These are phyloP conservation scores for Venturia asperata DNA, from an alignment of 2,329 filamentous ascomycete genomes.

Conservation along the genomic window DNA sequence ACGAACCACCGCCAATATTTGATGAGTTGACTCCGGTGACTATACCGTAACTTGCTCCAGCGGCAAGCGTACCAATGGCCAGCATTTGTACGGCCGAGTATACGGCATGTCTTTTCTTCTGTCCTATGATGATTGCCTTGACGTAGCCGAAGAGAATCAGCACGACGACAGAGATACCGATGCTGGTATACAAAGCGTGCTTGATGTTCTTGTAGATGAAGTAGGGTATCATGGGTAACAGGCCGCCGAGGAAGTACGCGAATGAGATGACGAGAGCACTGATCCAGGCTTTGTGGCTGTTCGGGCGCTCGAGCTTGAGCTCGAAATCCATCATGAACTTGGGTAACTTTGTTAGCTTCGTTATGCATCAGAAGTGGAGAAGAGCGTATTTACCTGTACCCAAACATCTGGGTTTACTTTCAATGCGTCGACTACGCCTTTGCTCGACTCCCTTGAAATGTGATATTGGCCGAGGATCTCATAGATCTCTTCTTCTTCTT, in stretches of 20 bases:
- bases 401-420: conserved; percentile 18
- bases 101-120: conserved; percentile 12
- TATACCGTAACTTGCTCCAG: conserved; percentile 22
- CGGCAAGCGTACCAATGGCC: conserved; percentile 22
- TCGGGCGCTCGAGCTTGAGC: conserved; percentile 20
- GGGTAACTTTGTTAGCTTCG: neutral
- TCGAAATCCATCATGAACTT: conserved; percentile 21
- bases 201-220: conserved; percentile 19
- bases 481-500: conserved; percentile 19
- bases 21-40: conserved; percentile 21
- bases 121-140: conserved; percentile 21
- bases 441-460: conserved; percentile 9
- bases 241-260: conserved; percentile 21
- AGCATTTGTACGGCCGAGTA: conserved; percentile 22
- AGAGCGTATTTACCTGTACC: conserved; percentile 13
- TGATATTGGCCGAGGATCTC: conserved; percentile 19
- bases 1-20: neutral
- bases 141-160: conserved; percentile 20
- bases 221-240: conserved; percentile 20
- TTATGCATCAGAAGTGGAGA: neutral
- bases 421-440: conserved; percentile 17
- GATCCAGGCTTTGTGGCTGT: conserved; percentile 18
- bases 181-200: conserved; percentile 18
- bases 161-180: conserved; percentile 18
- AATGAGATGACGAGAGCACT: conserved; percentile 19